Percentiles rank a stretch among this genome's conserved stretches.
These are phyloP conservation scores for Ilyonectria robusta DNA, from an alignment of 2,329 filamentous ascomycete species.

Conservation along the genomic window DNA sequence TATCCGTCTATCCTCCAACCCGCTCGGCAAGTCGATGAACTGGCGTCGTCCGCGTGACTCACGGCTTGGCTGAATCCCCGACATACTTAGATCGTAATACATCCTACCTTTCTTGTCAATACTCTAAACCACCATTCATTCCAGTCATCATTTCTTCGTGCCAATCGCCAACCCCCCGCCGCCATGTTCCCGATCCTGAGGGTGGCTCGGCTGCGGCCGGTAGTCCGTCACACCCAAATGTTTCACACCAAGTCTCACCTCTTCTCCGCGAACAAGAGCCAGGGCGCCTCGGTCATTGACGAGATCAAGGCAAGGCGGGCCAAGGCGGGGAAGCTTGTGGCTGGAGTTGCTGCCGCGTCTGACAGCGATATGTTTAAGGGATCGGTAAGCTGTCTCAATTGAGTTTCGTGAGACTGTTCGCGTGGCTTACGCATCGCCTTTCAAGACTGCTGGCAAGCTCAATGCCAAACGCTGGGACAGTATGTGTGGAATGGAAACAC, in stretches of 20 bases:
- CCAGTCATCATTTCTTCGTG: neutral
- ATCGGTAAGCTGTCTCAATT: constrained; percentile 63
- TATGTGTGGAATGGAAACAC: constrained; percentile 63
- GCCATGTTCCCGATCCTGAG: constrained; percentile 42
- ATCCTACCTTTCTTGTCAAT: constrained; percentile 1
- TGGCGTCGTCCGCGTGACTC: neutral
- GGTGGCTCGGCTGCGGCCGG: constrained; percentile 37
- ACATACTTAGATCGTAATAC: constrained; percentile 6
- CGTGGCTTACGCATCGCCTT: constrained; percentile 1
- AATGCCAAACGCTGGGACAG: constrained; percentile 88
- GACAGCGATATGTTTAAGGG: constrained; percentile 89
- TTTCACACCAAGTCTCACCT: constrained; percentile 39
- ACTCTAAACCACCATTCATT: neutral
- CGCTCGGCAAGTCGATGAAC: neutral
- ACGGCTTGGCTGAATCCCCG: neutral
- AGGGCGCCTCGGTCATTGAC: constrained; percentile 47
- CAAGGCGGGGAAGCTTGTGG: constrained; percentile 80
- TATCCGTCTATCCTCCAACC: constrained; percentile 6
- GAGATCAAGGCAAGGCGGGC: constrained; percentile 63
- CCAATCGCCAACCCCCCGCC: neutral
- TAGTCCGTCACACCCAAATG: constrained; percentile 27
- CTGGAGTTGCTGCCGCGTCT: constrained; percentile 81
- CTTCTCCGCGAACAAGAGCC: constrained; percentile 39
- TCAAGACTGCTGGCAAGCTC: constrained; percentile 70
- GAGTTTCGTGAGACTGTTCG: neutral